Evolutionary conservation across 345 rosid genomes (phyloP).

Genomic region (Pistacia atlantica): DNA sequence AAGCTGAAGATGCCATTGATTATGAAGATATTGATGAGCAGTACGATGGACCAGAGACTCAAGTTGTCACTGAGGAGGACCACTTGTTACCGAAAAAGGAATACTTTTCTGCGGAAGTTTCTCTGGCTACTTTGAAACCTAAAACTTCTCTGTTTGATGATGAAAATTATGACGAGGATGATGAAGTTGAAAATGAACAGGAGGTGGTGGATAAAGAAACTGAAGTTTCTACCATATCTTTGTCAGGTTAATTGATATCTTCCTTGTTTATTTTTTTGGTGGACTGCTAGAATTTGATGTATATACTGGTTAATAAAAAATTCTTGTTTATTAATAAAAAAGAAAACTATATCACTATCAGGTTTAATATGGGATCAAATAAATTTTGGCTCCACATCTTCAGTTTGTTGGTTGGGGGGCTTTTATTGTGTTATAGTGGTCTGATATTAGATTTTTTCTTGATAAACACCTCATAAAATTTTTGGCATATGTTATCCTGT

Average conservation of each 20-base stretch:
- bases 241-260: conserved; percentile 40
- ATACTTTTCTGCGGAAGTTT: conserved; percentile 56
- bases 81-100: conserved; percentile 71
- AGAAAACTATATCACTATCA: too few species aligned
- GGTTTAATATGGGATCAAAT: too few species aligned
- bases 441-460: background rate
- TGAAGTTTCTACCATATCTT: conserved; percentile 36
- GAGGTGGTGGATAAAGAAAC: conserved; percentile 43
- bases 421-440: background rate
- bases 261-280: background rate
- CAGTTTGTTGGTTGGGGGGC: background rate
- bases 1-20: conserved; percentile 95
- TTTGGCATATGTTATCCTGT: too few species aligned
- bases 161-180: conserved; percentile 95
- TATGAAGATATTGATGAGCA: conserved; percentile 96
- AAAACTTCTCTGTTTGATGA: conserved; percentile 69
- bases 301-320: too few species aligned
- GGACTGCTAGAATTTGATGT: too few species aligned
- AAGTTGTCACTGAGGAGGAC: conserved; percentile 80
- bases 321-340: too few species aligned
- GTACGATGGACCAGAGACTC: conserved; percentile 90
- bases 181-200: conserved; percentile 60
- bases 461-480: background rate
- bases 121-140: conserved; percentile 46
- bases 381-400: background rate